Base-by-base conservation (phyloP, 495 filamentous ascomycete species). In the Penicillium malachiteum region DNA sequence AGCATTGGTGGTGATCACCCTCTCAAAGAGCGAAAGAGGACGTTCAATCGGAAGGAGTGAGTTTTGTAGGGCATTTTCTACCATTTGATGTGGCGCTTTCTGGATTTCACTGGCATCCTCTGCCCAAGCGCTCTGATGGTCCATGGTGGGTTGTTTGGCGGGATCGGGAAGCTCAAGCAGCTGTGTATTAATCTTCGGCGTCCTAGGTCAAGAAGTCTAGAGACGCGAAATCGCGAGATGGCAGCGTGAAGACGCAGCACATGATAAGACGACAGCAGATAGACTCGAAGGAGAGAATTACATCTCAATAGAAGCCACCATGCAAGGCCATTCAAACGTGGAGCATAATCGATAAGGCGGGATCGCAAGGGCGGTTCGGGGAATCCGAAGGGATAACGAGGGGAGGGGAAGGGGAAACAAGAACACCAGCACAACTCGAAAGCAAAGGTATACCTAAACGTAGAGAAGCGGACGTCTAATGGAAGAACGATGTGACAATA, bases 1-100 rank as follows among this genome's bases (percentile, higher is more conserved):
- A 34, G 78, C 74, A 60, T 84, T 75, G 17, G 79, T 76, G 31
- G 79, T 79, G 51, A 85, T 60, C 47, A 83, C 70, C 55, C 70
- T 64, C 58, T 83, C 81, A 57, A 84, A 81, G 16, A 59, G 71
- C 3, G 78, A 80, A 7, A 78, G 70, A 38, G 59, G 56, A n/a
- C 67, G 69, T 45, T 73, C 66, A 21, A 50, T 58, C 18, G 64
- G 59, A 31, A 68, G 34, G 16, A 62, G 55, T 33, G 63, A 64
- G 26, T 63, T 54, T 42, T 69, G 65, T 43, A 62, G 55, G 33
- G 69, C 67, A 33, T 58, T 63, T 49, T 71, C 69, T 4, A 73
- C 55, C 44, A 58, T 51, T 50, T 62, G 70, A 42, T 63, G 61
- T 26, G 51, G 56, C 18, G 34, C 52, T 42, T 50, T 35, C 32